These are phyloP conservation scores for Astrephomene gubernaculifera DNA, from an alignment of 139 green algal species.

Conservation along the genomic window DNA sequence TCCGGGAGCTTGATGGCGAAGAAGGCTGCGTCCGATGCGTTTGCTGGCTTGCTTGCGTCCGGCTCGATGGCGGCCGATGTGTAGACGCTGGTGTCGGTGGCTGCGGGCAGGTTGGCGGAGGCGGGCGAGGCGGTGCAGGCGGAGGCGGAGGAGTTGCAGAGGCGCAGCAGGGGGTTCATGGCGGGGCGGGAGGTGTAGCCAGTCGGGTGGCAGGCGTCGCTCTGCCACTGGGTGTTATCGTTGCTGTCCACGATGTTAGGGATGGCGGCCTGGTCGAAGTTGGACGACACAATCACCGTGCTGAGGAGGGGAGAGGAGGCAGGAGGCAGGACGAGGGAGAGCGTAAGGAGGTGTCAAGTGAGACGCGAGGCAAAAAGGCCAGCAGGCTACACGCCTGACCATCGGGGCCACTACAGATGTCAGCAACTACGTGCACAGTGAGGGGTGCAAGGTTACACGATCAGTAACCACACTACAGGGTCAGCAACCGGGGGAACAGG, in stretches of 20 bases:
- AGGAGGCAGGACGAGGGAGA: not conserved
- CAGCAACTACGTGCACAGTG: not conserved
- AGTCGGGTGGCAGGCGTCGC: constrained; percentile 30
- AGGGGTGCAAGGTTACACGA: not conserved
- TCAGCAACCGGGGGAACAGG: no score
- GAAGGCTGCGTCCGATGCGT: not conserved
- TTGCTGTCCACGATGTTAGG: constrained; percentile 11
- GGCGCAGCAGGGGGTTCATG: constrained; percentile 38
- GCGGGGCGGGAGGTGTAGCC: constrained; percentile 15
- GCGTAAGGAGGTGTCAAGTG: not conserved
- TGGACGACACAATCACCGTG: constrained; percentile 11
- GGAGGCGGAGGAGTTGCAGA: not conserved
- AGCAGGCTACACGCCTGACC: not conserved
- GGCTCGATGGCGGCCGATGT: constrained; percentile 4
- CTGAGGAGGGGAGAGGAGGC: not conserved
- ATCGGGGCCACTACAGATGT: not conserved
- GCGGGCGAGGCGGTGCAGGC: constrained; percentile 3
- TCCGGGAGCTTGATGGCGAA: not conserved
- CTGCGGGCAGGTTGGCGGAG: not conserved
- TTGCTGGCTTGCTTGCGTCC: not conserved
- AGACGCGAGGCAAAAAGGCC: not conserved
- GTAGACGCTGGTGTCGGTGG: constrained; percentile 31
- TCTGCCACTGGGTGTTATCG: constrained; percentile 45
- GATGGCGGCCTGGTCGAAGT: not conserved
- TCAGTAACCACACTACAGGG: not conserved